Conservation (phyloP, 306 rosid genomes). For the Cicer chorassanicum region DNA sequence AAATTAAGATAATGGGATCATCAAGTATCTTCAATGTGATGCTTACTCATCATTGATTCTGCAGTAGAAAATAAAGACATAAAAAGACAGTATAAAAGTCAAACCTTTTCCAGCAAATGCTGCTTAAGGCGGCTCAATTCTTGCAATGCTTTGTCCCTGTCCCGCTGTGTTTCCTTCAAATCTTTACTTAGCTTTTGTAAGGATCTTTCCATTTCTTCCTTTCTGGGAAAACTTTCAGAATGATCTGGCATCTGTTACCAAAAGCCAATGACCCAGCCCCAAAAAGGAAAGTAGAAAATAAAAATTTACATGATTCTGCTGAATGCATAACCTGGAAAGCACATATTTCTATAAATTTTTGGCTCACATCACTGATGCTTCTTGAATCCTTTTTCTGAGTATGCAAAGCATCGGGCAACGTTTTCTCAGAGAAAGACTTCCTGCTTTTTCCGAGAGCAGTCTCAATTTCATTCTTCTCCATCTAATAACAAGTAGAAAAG, state of each 20-base stretch:
- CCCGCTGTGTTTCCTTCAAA: constrained; percentile 64
- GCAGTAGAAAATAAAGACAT: constrained; percentile 13
- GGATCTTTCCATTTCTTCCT: constrained; percentile 78
- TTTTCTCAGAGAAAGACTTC: constrained; percentile 47
- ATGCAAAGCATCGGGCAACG: constrained; percentile 53
- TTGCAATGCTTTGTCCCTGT: constrained; percentile 79
- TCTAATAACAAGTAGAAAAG: constrained; percentile 52
- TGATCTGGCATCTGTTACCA: constrained; percentile 54
- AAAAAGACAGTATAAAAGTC: constrained; percentile 7
- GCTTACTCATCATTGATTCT: constrained; percentile 19
- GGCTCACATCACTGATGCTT: constrained; percentile 62
- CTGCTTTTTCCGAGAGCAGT: constrained; percentile 57
- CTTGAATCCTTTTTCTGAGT: constrained; percentile 50
- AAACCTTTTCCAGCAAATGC: constrained; percentile 93
- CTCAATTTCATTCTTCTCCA: constrained; percentile 75
- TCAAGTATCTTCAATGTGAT: constrained; percentile 21
- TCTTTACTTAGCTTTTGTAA: constrained; percentile 66
- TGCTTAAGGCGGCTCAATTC: constrained; percentile 90
- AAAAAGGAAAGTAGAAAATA: constrained; percentile 27
- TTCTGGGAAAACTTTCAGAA: constrained; percentile 64
- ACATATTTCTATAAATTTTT: constrained; percentile 23
- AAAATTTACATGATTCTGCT: constrained; percentile 22
- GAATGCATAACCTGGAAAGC: constrained; percentile 24
- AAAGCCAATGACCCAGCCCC: constrained; percentile 36
- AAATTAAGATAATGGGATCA: constrained; percentile 6